Evolutionary conservation across 306 rosid species (phyloP).

Genomic region (Citrullus amarus): DNA sequence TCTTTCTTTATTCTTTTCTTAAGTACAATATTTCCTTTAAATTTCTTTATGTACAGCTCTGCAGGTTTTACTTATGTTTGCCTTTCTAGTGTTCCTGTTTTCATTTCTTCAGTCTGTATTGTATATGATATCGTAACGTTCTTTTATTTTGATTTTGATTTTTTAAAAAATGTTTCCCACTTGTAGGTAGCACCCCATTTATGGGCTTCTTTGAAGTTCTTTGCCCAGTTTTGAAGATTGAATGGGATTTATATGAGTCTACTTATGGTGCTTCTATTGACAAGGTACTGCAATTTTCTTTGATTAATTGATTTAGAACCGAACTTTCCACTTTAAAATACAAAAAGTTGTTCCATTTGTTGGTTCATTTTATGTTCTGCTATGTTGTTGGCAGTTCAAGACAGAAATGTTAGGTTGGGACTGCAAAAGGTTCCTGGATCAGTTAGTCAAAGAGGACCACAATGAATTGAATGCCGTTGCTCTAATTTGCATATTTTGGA

Average conservation of each 20-base stretch:
- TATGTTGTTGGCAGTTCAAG: constrained; percentile 43
- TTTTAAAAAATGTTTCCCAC: not conserved
- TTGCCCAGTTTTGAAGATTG: constrained; percentile 53
- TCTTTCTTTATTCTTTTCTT: constrained; percentile 2
- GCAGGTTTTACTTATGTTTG: not conserved
- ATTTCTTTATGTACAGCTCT: not conserved
- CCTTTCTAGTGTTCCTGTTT: not conserved
- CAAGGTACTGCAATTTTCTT: constrained; percentile 36
- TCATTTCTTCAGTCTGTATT: not conserved
- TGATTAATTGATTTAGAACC: not conserved
- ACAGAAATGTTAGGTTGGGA: constrained; percentile 53
- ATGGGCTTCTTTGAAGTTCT: constrained; percentile 32
- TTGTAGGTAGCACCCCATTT: constrained; percentile 27
- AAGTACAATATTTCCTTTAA: not conserved
- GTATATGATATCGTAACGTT: not conserved
- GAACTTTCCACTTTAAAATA: not conserved
- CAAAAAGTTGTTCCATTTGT: not conserved
- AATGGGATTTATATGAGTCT: constrained; percentile 51
- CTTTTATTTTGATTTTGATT: not conserved
- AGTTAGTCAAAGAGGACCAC: constrained; percentile 28
- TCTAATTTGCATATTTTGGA: constrained; percentile 69
- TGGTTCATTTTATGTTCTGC: constrained; percentile 4
- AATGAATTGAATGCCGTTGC: constrained; percentile 36
- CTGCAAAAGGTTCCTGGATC: constrained; percentile 42
- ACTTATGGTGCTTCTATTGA: constrained; percentile 27